phyloP scores from a whole-genome alignment of 2,329 filamentous ascomycete species.

The Thielaviopsis ethacetica region DNA sequence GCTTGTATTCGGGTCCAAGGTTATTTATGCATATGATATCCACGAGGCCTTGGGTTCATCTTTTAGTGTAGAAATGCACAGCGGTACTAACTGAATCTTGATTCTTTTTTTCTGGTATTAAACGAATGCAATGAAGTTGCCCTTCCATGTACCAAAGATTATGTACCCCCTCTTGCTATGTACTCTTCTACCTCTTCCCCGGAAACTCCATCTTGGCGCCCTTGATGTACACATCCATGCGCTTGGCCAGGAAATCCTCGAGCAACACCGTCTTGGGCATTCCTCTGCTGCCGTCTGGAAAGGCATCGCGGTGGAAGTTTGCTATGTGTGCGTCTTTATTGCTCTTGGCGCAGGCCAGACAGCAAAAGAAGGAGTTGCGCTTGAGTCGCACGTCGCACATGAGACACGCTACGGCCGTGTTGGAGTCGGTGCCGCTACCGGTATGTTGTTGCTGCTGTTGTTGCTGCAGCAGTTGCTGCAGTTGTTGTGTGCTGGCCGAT shows the following conservation, averaged over 20 bases:
- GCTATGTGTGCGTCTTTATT: constrained; percentile 12
- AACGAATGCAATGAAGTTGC: not conserved
- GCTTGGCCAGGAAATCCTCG: constrained; percentile 10
- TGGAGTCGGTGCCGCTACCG: constrained; percentile 2
- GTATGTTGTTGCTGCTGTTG: not conserved
- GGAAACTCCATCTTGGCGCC: constrained; percentile 10
- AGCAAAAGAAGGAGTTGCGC: constrained; percentile 11
- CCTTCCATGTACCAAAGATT: not conserved
- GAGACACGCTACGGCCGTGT: constrained; percentile 9
- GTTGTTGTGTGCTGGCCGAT: not conserved
- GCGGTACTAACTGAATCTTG: not conserved
- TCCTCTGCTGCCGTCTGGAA: constrained; percentile 5
- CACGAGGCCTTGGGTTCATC: not conserved
- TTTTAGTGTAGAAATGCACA: not conserved
- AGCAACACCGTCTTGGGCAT: constrained; percentile 11
- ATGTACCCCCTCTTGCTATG: not conserved
- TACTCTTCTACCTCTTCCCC: not conserved
- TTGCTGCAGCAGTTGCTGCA: not conserved
- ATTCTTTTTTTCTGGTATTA: not conserved
- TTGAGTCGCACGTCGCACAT: constrained; percentile 12
- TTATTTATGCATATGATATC: not conserved
- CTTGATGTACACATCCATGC: constrained; percentile 8
- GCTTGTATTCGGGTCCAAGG: not conserved
- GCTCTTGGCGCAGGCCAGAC: constrained; percentile 11
- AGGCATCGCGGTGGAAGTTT: constrained; percentile 10